phyloP scores from a whole-genome alignment of 2,329 filamentous ascomycete species.

The Colletotrichum melonis region DNA sequence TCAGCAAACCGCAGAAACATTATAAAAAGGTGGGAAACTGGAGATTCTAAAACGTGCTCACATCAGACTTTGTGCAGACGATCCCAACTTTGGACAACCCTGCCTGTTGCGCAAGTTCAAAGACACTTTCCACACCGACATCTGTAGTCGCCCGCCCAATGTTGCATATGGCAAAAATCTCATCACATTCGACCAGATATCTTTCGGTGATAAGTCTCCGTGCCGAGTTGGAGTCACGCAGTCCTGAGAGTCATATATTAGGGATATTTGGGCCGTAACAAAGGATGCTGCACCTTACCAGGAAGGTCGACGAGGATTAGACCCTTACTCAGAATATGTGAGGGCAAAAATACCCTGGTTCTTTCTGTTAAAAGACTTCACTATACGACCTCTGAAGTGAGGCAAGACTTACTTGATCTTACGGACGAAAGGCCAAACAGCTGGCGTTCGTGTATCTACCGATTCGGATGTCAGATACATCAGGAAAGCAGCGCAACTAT shows the following conservation, averaged over 20 bases:
- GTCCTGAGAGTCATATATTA: conserved; percentile 44
- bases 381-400: not conserved
- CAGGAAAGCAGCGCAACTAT: conserved; percentile 47
- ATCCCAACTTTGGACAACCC: conserved; percentile 54
- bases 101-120: conserved; percentile 52
- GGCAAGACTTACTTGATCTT: conserved; percentile 51
- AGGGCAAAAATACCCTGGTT: conserved; percentile 53
- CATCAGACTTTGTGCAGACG: conserved; percentile 56
- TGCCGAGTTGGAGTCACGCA: conserved; percentile 59
- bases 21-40: not conserved
- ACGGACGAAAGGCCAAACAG: conserved; percentile 57
- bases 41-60: conserved; percentile 34
- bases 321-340: conserved; percentile 59
- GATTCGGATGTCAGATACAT: conserved; percentile 51
- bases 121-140: conserved; percentile 51
- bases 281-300: conserved; percentile 43
- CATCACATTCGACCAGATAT: conserved; percentile 56
- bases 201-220: conserved; percentile 56
- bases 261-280: not conserved
- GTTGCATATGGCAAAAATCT: conserved; percentile 57
- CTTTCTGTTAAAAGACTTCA: conserved; percentile 26
- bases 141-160: conserved; percentile 56
- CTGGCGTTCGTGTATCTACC: conserved; percentile 32
- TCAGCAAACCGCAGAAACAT: too few relatives aligned
- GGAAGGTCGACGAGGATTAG: conserved; percentile 61